Percentiles rank a stretch among this genome's conserved stretches.
Evolutionary conservation across 139 green algal species (phyloP).

Genomic region (Pseudopediastrum boryanum): DNA sequence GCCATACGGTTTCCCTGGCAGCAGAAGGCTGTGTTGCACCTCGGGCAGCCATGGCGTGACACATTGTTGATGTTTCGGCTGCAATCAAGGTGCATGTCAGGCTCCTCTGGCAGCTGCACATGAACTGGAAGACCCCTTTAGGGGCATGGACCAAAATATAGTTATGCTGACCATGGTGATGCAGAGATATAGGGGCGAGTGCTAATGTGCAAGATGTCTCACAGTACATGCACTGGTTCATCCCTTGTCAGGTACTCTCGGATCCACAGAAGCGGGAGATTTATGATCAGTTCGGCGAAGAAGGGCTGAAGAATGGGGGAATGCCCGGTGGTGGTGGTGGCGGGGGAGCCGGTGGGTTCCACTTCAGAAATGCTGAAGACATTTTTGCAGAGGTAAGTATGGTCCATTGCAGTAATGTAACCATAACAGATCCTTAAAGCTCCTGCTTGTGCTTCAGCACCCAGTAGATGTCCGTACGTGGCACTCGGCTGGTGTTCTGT

Average conservation of each 20-base stretch:
- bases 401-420: too few relatives aligned
- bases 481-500: too few relatives aligned
- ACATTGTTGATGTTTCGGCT: too few relatives aligned
- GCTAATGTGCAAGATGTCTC: background rate
- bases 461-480: too few relatives aligned
- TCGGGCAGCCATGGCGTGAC: too few relatives aligned
- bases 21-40: too few relatives aligned
- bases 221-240: background rate
- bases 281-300: conserved; percentile 85
- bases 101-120: background rate
- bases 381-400: conserved; percentile 76
- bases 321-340: conserved; percentile 10
- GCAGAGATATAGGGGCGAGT: background rate
- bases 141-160: background rate
- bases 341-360: conserved; percentile 37
- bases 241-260: conserved; percentile 67
- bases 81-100: background rate
- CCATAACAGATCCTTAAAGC: too few relatives aligned
- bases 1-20: too few relatives aligned
- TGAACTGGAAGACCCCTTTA: background rate
- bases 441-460: too few relatives aligned
- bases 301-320: conserved; percentile 79
- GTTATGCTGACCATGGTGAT: background rate
- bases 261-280: conserved; percentile 84
- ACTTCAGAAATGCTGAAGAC: conserved; percentile 71